phyloP scores from a whole-genome alignment of 2,329 filamentous ascomycete genomes.

The Fusarium ambrosium region DNA sequence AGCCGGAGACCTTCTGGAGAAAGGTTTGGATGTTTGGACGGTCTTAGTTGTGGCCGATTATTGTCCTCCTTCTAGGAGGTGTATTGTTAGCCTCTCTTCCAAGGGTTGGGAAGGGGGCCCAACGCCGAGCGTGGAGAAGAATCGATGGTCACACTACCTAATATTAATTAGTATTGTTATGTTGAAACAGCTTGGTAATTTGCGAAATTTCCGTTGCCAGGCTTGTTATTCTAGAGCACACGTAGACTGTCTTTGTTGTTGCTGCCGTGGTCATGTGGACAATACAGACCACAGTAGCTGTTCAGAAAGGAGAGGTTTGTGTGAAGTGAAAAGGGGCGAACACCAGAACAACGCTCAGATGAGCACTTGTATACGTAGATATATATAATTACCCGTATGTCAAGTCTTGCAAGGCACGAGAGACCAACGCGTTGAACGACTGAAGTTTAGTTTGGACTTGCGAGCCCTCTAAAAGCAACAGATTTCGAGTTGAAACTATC shows the following conservation, averaged over 20 bases:
- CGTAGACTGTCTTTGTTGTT: background rate
- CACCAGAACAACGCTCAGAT: background rate
- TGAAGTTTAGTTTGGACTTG: background rate
- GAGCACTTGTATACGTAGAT: background rate
- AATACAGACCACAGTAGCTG: background rate
- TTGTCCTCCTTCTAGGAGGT: background rate
- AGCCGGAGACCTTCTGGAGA: slow-evolving; percentile 44
- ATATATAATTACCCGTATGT: background rate
- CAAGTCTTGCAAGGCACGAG: background rate
- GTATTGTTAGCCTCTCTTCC: background rate
- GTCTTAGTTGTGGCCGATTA: slow-evolving; percentile 24
- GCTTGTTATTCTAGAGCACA: background rate
- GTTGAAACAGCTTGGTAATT: background rate
- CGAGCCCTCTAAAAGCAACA: background rate
- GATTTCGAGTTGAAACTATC: background rate
- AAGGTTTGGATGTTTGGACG: slow-evolving; percentile 44
- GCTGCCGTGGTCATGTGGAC: background rate
- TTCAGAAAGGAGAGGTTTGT: background rate
- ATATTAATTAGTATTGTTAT: background rate
- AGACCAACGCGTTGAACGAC: background rate
- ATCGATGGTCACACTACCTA: background rate
- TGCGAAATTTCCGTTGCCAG: background rate
- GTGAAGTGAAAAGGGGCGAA: slow-evolving; percentile 11
- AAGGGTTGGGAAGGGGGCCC: background rate
- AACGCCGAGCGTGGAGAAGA: background rate